Base-by-base conservation (phyloP, 768 basidiomycete species). In the Chalciporus chontae region DNA sequence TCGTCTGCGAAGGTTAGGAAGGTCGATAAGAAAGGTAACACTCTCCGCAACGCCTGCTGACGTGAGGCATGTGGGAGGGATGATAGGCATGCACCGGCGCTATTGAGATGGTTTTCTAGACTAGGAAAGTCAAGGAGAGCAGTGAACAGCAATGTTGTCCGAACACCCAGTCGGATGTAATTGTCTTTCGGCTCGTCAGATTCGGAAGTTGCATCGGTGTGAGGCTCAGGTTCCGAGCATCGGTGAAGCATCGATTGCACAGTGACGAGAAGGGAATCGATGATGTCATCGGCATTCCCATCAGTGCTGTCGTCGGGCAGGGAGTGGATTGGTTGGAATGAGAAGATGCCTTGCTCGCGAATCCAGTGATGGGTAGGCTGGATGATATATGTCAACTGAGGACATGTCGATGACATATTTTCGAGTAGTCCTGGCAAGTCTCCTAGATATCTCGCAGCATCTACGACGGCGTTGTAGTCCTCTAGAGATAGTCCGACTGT, bases 11-110 rank as follows among this genome's bases (percentile, higher is more conserved):
- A 73, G 17, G 71, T 59, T 8, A 78, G 56, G 65, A 91, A 94
- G 19, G 69, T 67, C 3, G 80, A 69, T 19, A 95, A 64, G 79
- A 96, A 96, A 1, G 94, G 92, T 8, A 85, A 55, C n/a, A 84
- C 53, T 55, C 78, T 71, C 59, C 68, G 70, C 39, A 83, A 53
- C 42, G 62, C 62, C 24, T 51, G 58, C 39, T 66, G 62, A 11
- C 79, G 56, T 17, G 66, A 61, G 4, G 63, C 57, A 1, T 66
- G 61, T 4, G 71, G 54, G 24, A 66, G 55, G 5, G 63, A 61
- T 3, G 73, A 64, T n/a, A 86, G 63, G 17, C 60, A 56, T 9
- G 60, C 43, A 23, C 85, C 57, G 5, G 75, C 59, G 26, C 52
- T 52, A 24, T 74, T 59, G 21, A 89, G 51, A 5, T 68, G 71